Evolutionary conservation across 2,329 filamentous ascomycete species (phyloP), one percentile per base, ranked within the genome.

Genomic region (Fusarium burgessii): DNA sequence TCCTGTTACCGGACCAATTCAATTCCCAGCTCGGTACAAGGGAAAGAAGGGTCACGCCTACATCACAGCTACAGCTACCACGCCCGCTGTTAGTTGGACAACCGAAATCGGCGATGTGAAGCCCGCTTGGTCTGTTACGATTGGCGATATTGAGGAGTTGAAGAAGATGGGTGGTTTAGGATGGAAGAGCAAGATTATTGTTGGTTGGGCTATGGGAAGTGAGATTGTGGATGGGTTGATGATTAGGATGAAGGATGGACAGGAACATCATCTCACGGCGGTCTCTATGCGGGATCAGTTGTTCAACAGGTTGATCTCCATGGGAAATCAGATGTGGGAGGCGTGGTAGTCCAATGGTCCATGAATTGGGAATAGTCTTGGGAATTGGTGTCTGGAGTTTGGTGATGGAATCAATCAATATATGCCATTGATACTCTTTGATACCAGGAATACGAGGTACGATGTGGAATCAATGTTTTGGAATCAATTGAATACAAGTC

Each of bases 261-360:
- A 87, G 18, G 83, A 82, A 55, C 87, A 86, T 64, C 87, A 88
- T 56, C 79, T 96, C 4, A 97, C 92, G 10, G 93, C 93, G 2
- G 86, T 95, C 78, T 85, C 88, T 33, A 81, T 92, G 76, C 81
- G 93, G 41, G 92, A 96, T 74, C 92, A 95, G 81, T 78, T 97
- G 43, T 96, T 96, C 77, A 96, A 96, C 81, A 88, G 93, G 18
- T 78, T 95, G 59, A 82, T 94, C 62, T 89, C 92, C 4, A 92
- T 95, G 81, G 92, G 92, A 2, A 87, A 87, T 17, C 93, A 96
- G 85, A 94, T 94, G 84, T 96, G 93, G 93, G 92, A 94, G 83
- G 87, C 87, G 59, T 93, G 89, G 90, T 95, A 57, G 29, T 14
- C 13, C 33, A 7, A 15, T 33, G 13, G 14, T 11, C 2, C 3